Evolutionary conservation across 2,329 filamentous ascomycete genomes (phyloP).

Genomic region (Bertia moriformis): DNA sequence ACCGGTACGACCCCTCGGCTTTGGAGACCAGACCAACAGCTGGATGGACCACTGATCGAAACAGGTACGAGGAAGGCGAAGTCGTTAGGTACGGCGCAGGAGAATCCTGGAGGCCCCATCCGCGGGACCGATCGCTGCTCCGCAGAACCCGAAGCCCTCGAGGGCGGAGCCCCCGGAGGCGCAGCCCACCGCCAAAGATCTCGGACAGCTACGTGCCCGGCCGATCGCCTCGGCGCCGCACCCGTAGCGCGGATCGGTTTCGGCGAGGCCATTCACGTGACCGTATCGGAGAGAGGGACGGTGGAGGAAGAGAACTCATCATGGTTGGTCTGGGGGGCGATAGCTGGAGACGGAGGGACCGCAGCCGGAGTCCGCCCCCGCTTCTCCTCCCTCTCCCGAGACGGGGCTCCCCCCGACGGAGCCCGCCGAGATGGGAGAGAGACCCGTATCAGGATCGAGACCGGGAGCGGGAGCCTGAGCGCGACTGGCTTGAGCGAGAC

Average conservation of each 20-base stretch:
- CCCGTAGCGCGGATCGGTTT: conserved; percentile 24
- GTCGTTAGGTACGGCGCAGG: neutral
- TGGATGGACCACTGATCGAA: neutral
- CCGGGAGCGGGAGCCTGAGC: conserved; percentile 6
- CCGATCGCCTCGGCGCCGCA: conserved; percentile 24
- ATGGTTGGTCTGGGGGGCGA: conserved; percentile 6
- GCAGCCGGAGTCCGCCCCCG: no score
- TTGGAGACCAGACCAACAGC: no score
- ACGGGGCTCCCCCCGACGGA: conserved; percentile 17
- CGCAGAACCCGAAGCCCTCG: conserved; percentile 14
- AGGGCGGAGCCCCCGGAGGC: conserved; percentile 17
- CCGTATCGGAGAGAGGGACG: no score
- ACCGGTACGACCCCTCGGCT: no score
- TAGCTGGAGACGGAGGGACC: conserved; percentile 1
- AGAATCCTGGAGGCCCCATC: conserved; percentile 1
- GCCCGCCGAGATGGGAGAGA: conserved; percentile 10
- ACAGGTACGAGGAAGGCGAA: neutral
- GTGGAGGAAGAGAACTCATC: no score
- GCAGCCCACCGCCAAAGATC: conserved; percentile 8
- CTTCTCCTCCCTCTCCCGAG: conserved; percentile 9
- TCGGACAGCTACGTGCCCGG: conserved; percentile 31
- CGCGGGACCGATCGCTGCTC: conserved; percentile 13
- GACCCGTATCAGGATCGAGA: conserved; percentile 20
- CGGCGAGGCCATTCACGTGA: conserved; percentile 23
- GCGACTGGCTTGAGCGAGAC: conserved; percentile 2